Evolutionary conservation across 768 basidiomycete genomes (phyloP).

Genomic region (Naematelia aurantialba): DNA sequence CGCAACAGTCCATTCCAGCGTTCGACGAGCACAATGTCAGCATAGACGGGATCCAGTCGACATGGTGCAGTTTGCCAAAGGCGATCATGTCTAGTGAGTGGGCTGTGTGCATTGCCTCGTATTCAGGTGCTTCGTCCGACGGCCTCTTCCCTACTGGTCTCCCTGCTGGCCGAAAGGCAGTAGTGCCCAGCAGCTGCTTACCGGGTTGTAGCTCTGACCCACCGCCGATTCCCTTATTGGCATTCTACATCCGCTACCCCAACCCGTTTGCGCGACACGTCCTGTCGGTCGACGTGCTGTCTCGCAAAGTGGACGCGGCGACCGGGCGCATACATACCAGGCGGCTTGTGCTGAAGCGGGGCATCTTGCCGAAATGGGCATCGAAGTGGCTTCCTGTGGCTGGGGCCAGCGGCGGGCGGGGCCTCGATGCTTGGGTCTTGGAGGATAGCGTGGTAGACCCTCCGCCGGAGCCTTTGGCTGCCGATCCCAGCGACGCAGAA

Average conservation of each 20-base stretch:
- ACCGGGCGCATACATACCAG: conserved; percentile 75
- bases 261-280: conserved; percentile 93
- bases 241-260: conserved; percentile 91
- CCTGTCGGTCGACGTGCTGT: conserved; percentile 90
- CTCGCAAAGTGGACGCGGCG: conserved; percentile 66
- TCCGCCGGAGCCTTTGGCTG: conserved; percentile 54
- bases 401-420: conserved; percentile 57
- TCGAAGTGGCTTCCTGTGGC: conserved; percentile 62
- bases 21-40: neutral
- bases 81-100: neutral
- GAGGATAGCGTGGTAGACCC: conserved; percentile 94
- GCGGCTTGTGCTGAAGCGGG: conserved; percentile 85
- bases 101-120: too few species aligned
- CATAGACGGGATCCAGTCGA: neutral
- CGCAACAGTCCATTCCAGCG: neutral
- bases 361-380: conserved; percentile 87
- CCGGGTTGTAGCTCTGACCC: conserved; percentile 64
- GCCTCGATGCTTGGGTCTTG: conserved; percentile 82
- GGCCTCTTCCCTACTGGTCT: neutral
- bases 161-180: neutral
- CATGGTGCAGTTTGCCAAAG: neutral
- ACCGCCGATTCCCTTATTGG: conserved; percentile 86
- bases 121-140: too few species aligned
- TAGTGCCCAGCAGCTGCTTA: neutral
- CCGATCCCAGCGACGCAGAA: neutral